phyloP scores from a whole-genome alignment of 148 eudicot species.

The Fagopyrum esculentum region DNA sequence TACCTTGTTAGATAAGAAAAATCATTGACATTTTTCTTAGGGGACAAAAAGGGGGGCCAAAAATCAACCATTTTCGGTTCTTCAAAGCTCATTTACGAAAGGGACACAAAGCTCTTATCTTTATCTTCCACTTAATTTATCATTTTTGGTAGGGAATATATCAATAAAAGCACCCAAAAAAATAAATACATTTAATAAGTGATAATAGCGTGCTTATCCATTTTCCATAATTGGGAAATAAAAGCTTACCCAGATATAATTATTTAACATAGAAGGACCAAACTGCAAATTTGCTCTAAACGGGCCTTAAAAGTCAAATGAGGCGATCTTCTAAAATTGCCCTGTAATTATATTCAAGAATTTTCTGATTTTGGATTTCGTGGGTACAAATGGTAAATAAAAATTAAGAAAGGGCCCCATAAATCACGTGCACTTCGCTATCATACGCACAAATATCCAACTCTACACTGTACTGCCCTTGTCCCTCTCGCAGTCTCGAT shows the following conservation, averaged over 20 bases:
- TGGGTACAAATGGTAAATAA: neutral
- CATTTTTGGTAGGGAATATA: neutral
- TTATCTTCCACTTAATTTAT: neutral
- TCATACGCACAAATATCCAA: neutral
- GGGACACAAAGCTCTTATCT: too few species aligned
- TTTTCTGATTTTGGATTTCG: neutral
- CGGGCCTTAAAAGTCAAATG: neutral
- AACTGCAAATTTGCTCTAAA: neutral
- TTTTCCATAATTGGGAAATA: neutral
- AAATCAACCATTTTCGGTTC: neutral
- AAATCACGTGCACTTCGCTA: constrained; percentile 7
- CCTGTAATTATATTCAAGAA: neutral
- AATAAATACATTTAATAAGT: too few species aligned
- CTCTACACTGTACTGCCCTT: neutral
- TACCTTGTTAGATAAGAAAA: neutral
- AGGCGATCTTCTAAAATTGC: neutral
- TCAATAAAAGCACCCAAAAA: too few species aligned
- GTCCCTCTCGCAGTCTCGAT: neutral
- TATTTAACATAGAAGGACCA: neutral
- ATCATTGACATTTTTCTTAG: neutral
- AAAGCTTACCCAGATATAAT: neutral
- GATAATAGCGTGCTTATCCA: neutral
- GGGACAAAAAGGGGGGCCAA: neutral
- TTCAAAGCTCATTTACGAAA: neutral
- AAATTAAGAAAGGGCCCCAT: neutral